Evolutionary conservation across 2,329 filamentous ascomycete genomes (phyloP), one percentile per base, ranked within the genome.

Genomic region (Dactylellina haptotyla): DNA sequence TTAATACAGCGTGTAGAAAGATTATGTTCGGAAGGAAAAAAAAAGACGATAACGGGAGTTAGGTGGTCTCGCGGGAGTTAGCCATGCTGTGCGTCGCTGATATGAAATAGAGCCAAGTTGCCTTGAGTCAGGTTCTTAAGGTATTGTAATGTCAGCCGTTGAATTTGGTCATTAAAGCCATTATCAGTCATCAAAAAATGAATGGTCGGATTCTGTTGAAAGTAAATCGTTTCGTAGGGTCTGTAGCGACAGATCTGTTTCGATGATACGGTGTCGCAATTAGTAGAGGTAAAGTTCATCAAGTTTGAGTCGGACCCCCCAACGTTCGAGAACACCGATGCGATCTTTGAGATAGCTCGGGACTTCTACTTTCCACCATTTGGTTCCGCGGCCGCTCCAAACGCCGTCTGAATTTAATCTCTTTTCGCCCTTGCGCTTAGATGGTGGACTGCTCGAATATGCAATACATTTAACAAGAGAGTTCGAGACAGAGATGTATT

Each of bases 261-360:
- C n/a, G n/a, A n/a, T n/a, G n/a, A n/a, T n/a, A n/a, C n/a, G n/a
- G n/a, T n/a, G n/a, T n/a, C n/a, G n/a, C n/a, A n/a, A 37, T 57
- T 48, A 73, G 61, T 73, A 73, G 46, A 73, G 69, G 69, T 66
- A 73, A 25, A 73, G 69, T 65, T 73, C 69, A 48, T 73, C 61
- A 26, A 73, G 69, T 57, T 73, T 73, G 30, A 73, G 61, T 50
- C 69, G 61, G 20, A 66, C 61, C 18, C 69, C 61, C 69, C 69
- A 73, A 23, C 69, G 53, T 34, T 73, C 69, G 39, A 73, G 69
- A 14, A 73, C 69, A 14, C 61, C 50, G 39, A 73, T 66, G 41
- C 69, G 61, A 32, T 73, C 69, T 54, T 66, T 73, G 54, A 73
- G 61, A 18, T 73, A 73, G 12, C 16, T 16, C 0, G 69, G 69